Conservation (phyloP, 2,329 filamentous ascomycete species). For the Alternaria sp. region DNA sequence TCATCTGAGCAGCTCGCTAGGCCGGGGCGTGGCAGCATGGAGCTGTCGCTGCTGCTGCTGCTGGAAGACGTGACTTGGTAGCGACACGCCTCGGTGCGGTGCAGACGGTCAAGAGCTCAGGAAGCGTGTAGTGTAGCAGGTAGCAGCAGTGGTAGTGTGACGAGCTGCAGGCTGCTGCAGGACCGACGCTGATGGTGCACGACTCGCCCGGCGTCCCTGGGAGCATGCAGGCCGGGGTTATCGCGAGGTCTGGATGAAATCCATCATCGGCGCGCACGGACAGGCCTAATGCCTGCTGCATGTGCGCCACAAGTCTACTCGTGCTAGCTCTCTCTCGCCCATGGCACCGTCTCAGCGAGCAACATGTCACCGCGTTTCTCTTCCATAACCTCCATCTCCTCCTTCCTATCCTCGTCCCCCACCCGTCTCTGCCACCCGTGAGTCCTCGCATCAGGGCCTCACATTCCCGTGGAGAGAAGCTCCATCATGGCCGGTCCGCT, state of each 20-base stretch:
- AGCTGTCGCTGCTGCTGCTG: background rate
- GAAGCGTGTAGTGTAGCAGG: background rate
- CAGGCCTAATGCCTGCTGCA: constrained; percentile 13
- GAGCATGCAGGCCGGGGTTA: constrained; percentile 6
- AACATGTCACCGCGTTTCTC: constrained; percentile 24
- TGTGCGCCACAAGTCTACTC: constrained; percentile 18
- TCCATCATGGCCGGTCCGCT: constrained; percentile 31
- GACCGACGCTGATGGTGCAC: constrained; percentile 6
- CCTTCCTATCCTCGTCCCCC: constrained; percentile 2
- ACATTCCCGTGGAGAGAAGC: constrained; percentile 21
- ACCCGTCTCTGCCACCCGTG: constrained; percentile 19
- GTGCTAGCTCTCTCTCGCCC: constrained; percentile 15
- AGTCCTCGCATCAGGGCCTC: constrained; percentile 18
- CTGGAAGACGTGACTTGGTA: background rate
- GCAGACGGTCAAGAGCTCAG: background rate
- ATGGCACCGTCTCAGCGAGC: constrained; percentile 11
- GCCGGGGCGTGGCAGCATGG: background rate
- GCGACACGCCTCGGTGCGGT: background rate
- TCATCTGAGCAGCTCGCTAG: constrained; percentile 7
- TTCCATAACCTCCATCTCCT: constrained; percentile 10
- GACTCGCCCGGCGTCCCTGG: constrained; percentile 13
- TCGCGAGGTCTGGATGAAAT: constrained; percentile 10
- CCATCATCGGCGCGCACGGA: constrained; percentile 15
- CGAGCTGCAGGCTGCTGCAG: constrained; percentile 11
- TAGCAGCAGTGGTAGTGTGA: background rate